These are phyloP conservation scores for Aspergillus amoenus DNA, from an alignment of 2,329 filamentous ascomycete species.

Conservation along the genomic window DNA sequence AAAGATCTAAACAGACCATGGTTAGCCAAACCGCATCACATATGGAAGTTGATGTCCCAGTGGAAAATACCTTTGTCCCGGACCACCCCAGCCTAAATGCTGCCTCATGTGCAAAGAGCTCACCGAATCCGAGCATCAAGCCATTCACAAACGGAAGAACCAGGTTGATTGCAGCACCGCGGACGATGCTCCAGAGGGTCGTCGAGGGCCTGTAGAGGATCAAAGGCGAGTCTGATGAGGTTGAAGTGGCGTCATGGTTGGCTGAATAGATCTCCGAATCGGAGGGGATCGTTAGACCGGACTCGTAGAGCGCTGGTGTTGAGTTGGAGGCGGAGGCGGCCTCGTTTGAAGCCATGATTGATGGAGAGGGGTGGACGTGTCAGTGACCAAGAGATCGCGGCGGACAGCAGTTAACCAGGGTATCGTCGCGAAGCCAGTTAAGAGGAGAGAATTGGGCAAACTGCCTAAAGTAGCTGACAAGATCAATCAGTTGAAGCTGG, in stretches of 20 bases:
- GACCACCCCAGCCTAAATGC: slow-evolving; percentile 93
- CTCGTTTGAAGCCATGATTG: slow-evolving; percentile 35
- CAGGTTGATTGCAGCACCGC: slow-evolving; percentile 94
- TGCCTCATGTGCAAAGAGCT: slow-evolving; percentile 93
- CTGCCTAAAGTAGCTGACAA: not conserved
- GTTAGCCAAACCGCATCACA: not conserved
- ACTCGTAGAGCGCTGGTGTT: slow-evolving; percentile 42
- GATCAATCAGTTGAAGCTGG: not conserved
- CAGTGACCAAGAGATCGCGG: not conserved
- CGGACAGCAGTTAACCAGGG: not conserved
- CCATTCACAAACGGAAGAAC: slow-evolving; percentile 94
- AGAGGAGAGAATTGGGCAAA: not conserved
- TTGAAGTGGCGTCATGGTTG: slow-evolving; percentile 36
- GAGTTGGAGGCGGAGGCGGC: slow-evolving; percentile 23
- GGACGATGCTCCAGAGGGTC: slow-evolving; percentile 78
- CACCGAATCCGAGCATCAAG: slow-evolving; percentile 96
- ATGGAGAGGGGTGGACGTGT: not conserved
- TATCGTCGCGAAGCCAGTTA: not conserved
- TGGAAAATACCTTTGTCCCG: slow-evolving; percentile 74
- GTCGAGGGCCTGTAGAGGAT: slow-evolving; percentile 83
- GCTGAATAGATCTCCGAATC: slow-evolving; percentile 50
- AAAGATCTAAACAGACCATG: slow-evolving; percentile 49
- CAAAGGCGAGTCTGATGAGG: slow-evolving; percentile 39
- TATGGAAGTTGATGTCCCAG: not conserved
- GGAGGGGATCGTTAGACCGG: slow-evolving; percentile 46